Percentiles rank a stretch among this genome's conserved stretches.
Evolutionary conservation across 2,329 filamentous ascomycete genomes (phyloP).

Genomic region (Fusarium burgessii): DNA sequence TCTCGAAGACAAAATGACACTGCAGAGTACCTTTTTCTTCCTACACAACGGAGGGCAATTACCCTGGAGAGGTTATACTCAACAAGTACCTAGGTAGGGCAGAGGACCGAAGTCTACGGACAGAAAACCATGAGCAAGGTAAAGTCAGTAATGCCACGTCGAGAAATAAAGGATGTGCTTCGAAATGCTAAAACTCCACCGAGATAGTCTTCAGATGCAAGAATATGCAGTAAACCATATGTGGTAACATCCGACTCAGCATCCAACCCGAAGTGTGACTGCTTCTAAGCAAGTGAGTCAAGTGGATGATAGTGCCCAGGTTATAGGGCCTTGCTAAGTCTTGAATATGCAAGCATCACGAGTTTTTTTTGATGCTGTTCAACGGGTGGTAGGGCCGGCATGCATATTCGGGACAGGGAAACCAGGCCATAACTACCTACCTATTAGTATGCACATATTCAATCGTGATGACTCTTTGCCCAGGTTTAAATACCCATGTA

Average conservation of each 20-base stretch:
- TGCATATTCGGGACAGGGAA: not conserved
- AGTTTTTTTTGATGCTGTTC: constrained; percentile 8
- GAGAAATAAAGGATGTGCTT: not conserved
- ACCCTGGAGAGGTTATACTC: not conserved
- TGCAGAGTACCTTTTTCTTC: not conserved
- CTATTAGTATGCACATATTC: not conserved
- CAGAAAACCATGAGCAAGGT: not conserved
- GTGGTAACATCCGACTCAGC: not conserved
- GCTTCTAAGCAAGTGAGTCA: not conserved
- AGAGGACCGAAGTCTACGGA: not conserved
- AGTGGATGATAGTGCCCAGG: not conserved
- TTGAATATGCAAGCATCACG: constrained; percentile 9
- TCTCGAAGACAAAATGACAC: not conserved
- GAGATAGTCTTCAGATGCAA: not conserved
- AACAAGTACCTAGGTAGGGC: not conserved
- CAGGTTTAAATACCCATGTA: not conserved
- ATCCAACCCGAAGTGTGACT: not conserved
- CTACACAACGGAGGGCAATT: not conserved
- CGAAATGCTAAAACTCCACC: not conserved
- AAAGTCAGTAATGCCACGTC: not conserved
- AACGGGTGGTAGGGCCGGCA: not conserved
- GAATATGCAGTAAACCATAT: not conserved
- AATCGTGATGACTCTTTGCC: not conserved
- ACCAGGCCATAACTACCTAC: not conserved
- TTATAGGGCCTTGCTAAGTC: not conserved